Conservation (phyloP, 129 eudicot genomes). For the Pulicaria dysenterica region DNA sequence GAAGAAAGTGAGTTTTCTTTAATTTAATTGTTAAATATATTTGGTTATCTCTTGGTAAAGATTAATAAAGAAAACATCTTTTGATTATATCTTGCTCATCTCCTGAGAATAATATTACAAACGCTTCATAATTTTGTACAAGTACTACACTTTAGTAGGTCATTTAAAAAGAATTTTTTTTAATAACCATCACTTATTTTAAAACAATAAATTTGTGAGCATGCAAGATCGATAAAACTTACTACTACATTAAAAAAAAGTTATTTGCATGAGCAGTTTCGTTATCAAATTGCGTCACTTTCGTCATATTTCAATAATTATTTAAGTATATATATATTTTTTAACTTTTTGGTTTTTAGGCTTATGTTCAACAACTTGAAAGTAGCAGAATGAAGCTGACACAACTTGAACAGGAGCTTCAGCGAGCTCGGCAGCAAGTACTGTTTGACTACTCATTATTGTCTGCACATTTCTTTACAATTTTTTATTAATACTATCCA, state of each 20-base stretch:
- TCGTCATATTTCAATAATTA: too few species aligned
- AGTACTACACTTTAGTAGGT: too few species aligned
- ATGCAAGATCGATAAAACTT: too few species aligned
- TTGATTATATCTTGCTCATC: not conserved
- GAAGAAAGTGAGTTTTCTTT: conserved; percentile 55
- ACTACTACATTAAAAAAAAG: too few species aligned
- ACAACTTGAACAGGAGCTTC: conserved; percentile 98
- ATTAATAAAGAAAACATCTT: not conserved
- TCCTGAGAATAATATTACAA: not conserved
- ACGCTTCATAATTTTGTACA: too few species aligned
- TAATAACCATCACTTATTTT: too few species aligned
- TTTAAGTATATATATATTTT: too few species aligned
- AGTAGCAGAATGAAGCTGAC: conserved; percentile 96
- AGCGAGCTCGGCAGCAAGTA: conserved; percentile 98
- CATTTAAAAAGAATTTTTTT: too few species aligned
- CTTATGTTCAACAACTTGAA: conserved; percentile 95
- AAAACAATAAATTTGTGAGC: too few species aligned
- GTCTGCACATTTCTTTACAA: conserved; percentile 11
- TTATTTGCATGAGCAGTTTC: too few species aligned
- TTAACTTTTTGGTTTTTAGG: conserved; percentile 39
- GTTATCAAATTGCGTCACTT: too few species aligned
- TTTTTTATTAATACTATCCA: not conserved
- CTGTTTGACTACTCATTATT: conserved; percentile 19
- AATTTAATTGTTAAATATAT: not conserved
- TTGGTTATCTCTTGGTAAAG: too few species aligned